These are phyloP conservation scores for Mallotus japonicus DNA, from an alignment of 441 rosid genomes.

Conservation along the genomic window DNA sequence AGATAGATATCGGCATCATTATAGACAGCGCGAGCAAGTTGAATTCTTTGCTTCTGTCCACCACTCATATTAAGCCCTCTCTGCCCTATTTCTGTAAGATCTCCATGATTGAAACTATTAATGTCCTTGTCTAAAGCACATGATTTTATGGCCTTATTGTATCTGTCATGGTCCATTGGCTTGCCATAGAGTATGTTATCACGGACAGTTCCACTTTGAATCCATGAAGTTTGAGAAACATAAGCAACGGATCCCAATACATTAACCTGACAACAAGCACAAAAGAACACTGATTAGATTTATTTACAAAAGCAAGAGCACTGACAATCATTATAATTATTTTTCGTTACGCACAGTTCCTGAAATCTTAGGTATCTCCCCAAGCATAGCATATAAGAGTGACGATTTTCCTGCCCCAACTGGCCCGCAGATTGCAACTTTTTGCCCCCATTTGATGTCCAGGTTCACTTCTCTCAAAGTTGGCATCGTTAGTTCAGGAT, in stretches of 20 bases:
- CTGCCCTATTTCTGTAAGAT: slow-evolving; percentile 90
- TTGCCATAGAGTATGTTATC: slow-evolving; percentile 82
- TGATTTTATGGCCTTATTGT: slow-evolving; percentile 57
- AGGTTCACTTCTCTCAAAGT: slow-evolving; percentile 48
- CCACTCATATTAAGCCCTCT: slow-evolving; percentile 94
- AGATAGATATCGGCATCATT: slow-evolving; percentile 80
- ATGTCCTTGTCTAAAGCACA: slow-evolving; percentile 85
- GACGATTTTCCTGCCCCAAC: slow-evolving; percentile 94
- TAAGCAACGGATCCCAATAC: slow-evolving; percentile 67
- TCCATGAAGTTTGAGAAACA: slow-evolving; percentile 92
- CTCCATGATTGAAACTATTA: slow-evolving; percentile 59
- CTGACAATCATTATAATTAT: too few relatives aligned
- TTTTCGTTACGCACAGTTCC: too few relatives aligned
- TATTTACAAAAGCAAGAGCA: not conserved
- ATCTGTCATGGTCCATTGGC: slow-evolving; percentile 57
- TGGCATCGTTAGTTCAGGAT: slow-evolving; percentile 41
- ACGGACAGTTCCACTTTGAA: slow-evolving; percentile 82
- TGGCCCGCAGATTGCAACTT: slow-evolving; percentile 80
- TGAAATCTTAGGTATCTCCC: slow-evolving; percentile 72
- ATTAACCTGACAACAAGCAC: slow-evolving; percentile 43
- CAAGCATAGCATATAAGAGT: slow-evolving; percentile 63
- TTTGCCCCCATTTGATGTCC: slow-evolving; percentile 49
- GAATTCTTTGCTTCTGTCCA: slow-evolving; percentile 93
- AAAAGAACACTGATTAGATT: slow-evolving; percentile 17
- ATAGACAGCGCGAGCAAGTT: slow-evolving; percentile 86